Percentiles rank a stretch among this genome's conserved stretches.
Evolutionary conservation across 169 alveolate species (phyloP).

Genomic region (Plasmodium gaboni): DNA sequence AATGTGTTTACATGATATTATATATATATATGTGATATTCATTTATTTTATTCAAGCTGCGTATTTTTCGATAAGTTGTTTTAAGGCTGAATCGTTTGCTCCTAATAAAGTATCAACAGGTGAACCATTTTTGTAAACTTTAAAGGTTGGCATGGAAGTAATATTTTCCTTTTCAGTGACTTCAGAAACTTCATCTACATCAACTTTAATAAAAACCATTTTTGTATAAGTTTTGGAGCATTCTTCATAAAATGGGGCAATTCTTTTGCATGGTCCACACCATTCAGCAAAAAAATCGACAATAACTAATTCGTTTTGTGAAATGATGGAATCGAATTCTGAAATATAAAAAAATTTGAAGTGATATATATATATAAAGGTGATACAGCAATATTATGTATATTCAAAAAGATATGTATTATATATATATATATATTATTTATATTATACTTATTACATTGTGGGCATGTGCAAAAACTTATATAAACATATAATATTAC

Average conservation of each 20-base stretch:
- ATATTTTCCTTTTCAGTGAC: conserved; percentile 82
- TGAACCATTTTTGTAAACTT: conserved; percentile 83
- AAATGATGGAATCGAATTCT: conserved; percentile 83
- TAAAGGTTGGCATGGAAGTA: conserved; percentile 87
- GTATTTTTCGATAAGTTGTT: conserved; percentile 68
- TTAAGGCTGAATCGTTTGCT: conserved; percentile 82
- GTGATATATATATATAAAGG: too few relatives aligned
- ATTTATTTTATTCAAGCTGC: conserved; percentile 31
- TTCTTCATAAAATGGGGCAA: conserved; percentile 90
- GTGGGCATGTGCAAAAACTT: too few relatives aligned
- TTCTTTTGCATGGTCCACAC: conserved; percentile 94
- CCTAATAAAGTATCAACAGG: conserved; percentile 84
- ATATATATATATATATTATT: too few relatives aligned
- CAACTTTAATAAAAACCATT: conserved; percentile 80
- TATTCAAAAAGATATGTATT: too few relatives aligned
- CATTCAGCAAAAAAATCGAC: conserved; percentile 97
- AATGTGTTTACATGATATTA: too few relatives aligned
- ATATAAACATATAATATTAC: too few relatives aligned
- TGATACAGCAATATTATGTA: too few relatives aligned
- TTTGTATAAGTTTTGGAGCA: conserved; percentile 79
- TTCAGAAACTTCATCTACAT: conserved; percentile 83
- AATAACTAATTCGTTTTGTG: conserved; percentile 85
- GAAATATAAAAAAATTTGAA: background rate
- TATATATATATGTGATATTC: background rate
- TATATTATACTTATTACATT: too few relatives aligned